Conservation (phyloP, 108 stramenopile genomes). For the Craspedostauros australis region DNA sequence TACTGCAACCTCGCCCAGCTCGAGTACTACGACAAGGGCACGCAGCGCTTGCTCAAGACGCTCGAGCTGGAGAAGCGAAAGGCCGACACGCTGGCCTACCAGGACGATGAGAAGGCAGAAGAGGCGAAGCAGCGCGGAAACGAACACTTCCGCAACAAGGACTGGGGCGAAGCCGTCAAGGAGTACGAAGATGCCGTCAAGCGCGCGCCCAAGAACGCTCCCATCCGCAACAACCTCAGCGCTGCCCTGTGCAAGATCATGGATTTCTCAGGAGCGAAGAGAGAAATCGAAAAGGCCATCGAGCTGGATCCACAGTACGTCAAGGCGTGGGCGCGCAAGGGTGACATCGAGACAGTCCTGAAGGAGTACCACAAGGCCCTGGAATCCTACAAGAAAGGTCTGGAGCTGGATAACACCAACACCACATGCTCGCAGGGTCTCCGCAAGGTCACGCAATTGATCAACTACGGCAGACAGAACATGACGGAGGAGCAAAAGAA, state of each 20-base stretch:
- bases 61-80: conserved; percentile 93
- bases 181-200: conserved; percentile 96
- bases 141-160: conserved; percentile 84
- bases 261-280: conserved; percentile 95
- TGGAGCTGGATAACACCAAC: conserved; percentile 86
- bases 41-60: conserved; percentile 91
- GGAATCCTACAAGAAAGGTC: conserved; percentile 90
- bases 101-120: conserved; percentile 92
- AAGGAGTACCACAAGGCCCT: conserved; percentile 98
- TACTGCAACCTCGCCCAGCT: conserved; percentile 82
- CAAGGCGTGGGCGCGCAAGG: conserved; percentile 98
- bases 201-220: conserved; percentile 94
- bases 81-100: conserved; percentile 80
- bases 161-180: conserved; percentile 83
- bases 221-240: conserved; percentile 96
- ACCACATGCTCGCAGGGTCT: conserved; percentile 89
- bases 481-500: conserved; percentile 89
- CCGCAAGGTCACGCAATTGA: conserved; percentile 63
- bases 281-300: conserved; percentile 89
- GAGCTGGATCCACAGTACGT: conserved; percentile 97
- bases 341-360: conserved; percentile 95
- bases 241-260: conserved; percentile 95
- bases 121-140: conserved; percentile 98
- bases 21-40: conserved; percentile 81
- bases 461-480: conserved; percentile 69